phyloP scores from a whole-genome alignment of 2,329 filamentous ascomycete genomes.

The Catunica adiposa region DNA sequence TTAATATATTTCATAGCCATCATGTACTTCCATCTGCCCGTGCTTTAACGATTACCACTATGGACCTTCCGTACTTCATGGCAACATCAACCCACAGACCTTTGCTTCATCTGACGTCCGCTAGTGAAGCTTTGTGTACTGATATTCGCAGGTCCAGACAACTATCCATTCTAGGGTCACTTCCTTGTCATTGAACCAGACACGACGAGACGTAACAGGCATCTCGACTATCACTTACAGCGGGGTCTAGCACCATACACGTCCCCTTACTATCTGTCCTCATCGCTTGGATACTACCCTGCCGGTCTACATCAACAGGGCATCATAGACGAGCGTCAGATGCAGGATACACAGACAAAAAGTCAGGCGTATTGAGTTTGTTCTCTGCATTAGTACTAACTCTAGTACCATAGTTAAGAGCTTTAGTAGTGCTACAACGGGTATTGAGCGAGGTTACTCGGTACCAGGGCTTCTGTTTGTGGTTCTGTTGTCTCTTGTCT shows the following conservation, averaged over 20 bases:
- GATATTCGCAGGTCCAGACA: not conserved
- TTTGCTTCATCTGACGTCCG: not conserved
- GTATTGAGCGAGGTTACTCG: not conserved
- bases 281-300: not conserved
- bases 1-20: not conserved
- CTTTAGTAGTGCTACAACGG: not conserved
- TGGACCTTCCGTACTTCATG: not conserved
- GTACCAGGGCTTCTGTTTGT: not conserved
- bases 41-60: not conserved
- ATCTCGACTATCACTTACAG: too few species aligned
- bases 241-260: too few species aligned
- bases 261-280: not conserved
- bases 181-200: too few species aligned
- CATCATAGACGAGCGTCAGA: not conserved
- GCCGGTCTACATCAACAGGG: not conserved
- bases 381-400: not conserved
- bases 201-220: too few species aligned
- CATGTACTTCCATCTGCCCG: not conserved
- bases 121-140: not conserved
- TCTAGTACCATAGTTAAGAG: too few species aligned
- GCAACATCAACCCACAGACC: not conserved
- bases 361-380: not conserved
- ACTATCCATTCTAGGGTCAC: too few species aligned
- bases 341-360: not conserved
- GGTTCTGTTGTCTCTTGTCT: slow-evolving; percentile 5